A percentile compares a stretch with the other conserved stretches of the same genome.
phyloP scores from a whole-genome alignment of 768 basidiomycete species.

The Tricholoma sp. region DNA sequence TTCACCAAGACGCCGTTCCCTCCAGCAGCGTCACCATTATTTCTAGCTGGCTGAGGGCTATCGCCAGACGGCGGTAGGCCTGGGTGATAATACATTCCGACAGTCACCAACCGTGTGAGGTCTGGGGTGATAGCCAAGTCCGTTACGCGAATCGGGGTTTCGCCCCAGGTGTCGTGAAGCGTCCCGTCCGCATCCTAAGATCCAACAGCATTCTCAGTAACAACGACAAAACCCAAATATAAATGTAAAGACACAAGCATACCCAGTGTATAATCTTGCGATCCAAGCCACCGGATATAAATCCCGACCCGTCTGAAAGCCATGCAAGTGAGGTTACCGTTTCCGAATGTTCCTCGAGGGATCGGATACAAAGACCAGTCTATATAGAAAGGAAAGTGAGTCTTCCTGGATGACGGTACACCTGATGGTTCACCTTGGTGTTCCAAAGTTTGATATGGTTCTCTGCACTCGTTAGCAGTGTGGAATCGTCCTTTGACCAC shows the following conservation, averaged over 20 bases:
- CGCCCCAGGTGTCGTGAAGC: constrained; percentile 62
- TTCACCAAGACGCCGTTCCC: constrained; percentile 22
- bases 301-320: constrained; percentile 85
- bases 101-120: constrained; percentile 75
- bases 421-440: constrained; percentile 54
- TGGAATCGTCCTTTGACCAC: constrained; percentile 88
- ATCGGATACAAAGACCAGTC: constrained; percentile 70
- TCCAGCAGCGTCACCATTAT: constrained; percentile 8
- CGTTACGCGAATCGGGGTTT: constrained; percentile 72
- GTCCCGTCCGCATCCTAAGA: constrained; percentile 71
- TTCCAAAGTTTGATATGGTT: constrained; percentile 86
- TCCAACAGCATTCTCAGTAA: constrained; percentile 7
- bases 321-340: constrained; percentile 83
- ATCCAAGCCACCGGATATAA: constrained; percentile 87
- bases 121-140: constrained; percentile 88
- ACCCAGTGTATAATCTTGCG: constrained; percentile 83
- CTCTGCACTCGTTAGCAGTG: constrained; percentile 82
- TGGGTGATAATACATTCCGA: constrained; percentile 47
- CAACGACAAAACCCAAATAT: neutral
- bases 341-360: constrained; percentile 69
- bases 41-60: constrained; percentile 9
- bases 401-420: neutral
- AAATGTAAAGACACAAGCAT: constrained; percentile 19
- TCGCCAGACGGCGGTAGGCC: constrained; percentile 17
- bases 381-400: constrained; percentile 25